Base-by-base conservation (phyloP, 306 rosid genomes). In the Hippophae rhamnoides region DNA sequence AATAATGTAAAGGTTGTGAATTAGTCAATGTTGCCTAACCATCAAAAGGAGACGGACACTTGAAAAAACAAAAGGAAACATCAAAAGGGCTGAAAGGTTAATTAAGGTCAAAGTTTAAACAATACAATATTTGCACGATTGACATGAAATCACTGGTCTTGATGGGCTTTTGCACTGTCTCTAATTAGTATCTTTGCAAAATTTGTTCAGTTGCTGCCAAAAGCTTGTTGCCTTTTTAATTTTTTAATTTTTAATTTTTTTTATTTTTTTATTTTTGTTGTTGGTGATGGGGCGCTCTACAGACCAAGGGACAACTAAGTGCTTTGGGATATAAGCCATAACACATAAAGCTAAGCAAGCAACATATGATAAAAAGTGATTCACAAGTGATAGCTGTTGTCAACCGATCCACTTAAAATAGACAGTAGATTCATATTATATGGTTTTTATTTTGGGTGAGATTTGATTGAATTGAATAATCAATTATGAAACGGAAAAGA, bases 41-140 rank as follows among this genome's bases (percentile, higher is more conserved):
- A 45, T 44, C 51, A 79, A 76, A 72, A 64, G 72, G 67, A 0
- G n/a, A n/a, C n/a, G 41, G 56, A 67, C 86, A 79, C 82, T 79
- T 76, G 45, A 38, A 69, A 45, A 42, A 56, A 41, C 40, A n/a
- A 66, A 76, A 82, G 43, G 76, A n/a, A 56, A 49, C 83, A 87
- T 84, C 76, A 79, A 89, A 90, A 90, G 95, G 79, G 94, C 77
- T 84, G 95, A 90, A 90, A 89, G 95, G 54, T 72, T 47, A 70
- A 63, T 72, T 47, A 70, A 63, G 71, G 80, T 77, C 76, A 84
- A 72, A 77, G 60, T 12, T 58, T 41, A 76, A 70, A 67, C 72
- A 75, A 74, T 52, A 58, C 26, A 72, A 65, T 65, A 71, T 66
- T 66, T 69, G 66, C 41, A 61, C 68, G 71, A 70, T 79, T 67